Conservation (phyloP, 164 flowering plant species). For the Nymphaea colorata region DNA sequence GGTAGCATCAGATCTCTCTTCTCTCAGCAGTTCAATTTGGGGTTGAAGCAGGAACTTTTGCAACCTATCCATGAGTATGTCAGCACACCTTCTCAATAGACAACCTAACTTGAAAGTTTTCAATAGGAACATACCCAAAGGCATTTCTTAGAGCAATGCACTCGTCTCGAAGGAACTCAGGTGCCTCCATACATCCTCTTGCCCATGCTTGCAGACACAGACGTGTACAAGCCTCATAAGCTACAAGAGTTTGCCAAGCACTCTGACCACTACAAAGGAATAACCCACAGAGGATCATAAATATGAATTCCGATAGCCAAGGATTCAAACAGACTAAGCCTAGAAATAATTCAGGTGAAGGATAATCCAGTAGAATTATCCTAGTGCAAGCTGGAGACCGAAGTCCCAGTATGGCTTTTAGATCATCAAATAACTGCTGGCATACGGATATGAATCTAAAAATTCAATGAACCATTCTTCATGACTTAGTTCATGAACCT, state of each 20-base stretch:
- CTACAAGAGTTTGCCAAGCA: constrained; percentile 75
- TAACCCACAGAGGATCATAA: not conserved
- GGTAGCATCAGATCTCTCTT: constrained; percentile 18
- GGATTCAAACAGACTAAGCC: not conserved
- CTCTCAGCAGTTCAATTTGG: constrained; percentile 27
- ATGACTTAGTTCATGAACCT: too few species aligned
- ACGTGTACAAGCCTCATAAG: constrained; percentile 90
- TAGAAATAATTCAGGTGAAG: not conserved
- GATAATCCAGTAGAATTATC: not conserved
- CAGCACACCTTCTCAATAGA: not conserved
- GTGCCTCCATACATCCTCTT: constrained; percentile 74
- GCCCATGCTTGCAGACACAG: constrained; percentile 81
- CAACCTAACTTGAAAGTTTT: not conserved
- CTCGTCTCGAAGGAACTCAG: constrained; percentile 73
- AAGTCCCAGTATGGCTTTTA: not conserved
- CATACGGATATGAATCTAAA: too few species aligned
- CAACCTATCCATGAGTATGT: constrained; percentile 22
- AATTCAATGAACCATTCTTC: too few species aligned
- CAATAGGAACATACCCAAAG: constrained; percentile 53
- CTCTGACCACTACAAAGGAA: constrained; percentile 50
- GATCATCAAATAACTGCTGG: too few species aligned
- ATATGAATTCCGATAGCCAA: not conserved
- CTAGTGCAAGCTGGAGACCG: not conserved
- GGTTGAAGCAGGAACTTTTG: constrained; percentile 74
- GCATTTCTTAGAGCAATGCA: constrained; percentile 68